Base-by-base conservation (phyloP, 2,329 filamentous ascomycete species). In the Ophiocordyceps robertsii region DNA sequence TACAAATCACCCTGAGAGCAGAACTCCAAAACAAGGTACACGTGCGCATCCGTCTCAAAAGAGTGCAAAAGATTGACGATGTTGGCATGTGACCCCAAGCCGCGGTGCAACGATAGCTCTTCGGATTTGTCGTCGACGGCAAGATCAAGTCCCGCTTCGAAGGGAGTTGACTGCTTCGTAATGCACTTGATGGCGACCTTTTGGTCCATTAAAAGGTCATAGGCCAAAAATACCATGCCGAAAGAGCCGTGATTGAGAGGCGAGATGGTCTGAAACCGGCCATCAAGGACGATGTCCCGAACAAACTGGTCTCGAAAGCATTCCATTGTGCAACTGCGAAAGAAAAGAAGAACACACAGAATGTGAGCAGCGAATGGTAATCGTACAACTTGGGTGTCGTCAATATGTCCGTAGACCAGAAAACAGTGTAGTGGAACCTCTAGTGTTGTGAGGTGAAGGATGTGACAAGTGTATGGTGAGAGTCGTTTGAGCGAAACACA, bases 211-310 rank as follows among this genome's bases (percentile, higher is more conserved):
- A 72, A 61, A 50, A 80, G 70, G 61, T 98, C 88, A 60, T 75
- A 82, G 46, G 90, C 92, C 66, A 88, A 81, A 66, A 95, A 95
- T 55, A 98, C 92, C 86, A 96, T 93, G 59, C 92, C 92, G 59
- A 96, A 98, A 43, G 92, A 96, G 54, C 92, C 92, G 74, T 95
- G 88, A 61, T 98, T 98, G 68, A 98, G 83, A 44, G 92, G 89
- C 52, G 89, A 85, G 57, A 95, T 74, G 44, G 89, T 94, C 66
- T 84, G 73, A 64, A 92, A 98, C 52, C 92, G 89, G 62, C 86
- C 88, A 60, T 85, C 80, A 59, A 95, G 80, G 59, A 94, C 67
- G 64, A 84, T 77, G 63, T 84, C 86, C 64, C 79, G 72, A 58
- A 79, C 70, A 67, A 95, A 92, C 58, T 80, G 75, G 66, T 88